phyloP scores from a whole-genome alignment of 2,329 filamentous ascomycete species.

The Ophiocordyceps camponoti-floridani region DNA sequence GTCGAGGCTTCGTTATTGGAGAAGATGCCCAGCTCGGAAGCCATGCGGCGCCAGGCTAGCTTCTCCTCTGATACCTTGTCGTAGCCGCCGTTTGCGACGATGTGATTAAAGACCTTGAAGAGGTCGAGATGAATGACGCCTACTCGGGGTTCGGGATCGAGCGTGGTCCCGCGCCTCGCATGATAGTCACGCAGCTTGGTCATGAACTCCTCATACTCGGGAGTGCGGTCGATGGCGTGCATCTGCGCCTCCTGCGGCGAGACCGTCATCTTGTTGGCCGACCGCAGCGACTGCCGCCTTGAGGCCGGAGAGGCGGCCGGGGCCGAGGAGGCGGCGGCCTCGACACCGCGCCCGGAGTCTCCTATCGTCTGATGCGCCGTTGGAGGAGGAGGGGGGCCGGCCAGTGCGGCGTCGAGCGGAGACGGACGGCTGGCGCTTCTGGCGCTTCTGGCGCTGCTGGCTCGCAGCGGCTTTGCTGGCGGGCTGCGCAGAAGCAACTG shows the following conservation, averaged over 20 bases:
- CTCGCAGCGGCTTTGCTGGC: too few species aligned
- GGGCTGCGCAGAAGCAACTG: too few species aligned
- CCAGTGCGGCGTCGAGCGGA: not conserved
- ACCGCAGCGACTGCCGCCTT: not conserved
- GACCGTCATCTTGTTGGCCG: slow-evolving; percentile 5
- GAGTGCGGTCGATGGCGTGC: slow-evolving; percentile 37
- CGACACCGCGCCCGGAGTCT: not conserved
- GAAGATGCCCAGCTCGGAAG: slow-evolving; percentile 56
- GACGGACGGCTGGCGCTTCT: too few species aligned
- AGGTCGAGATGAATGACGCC: slow-evolving; percentile 62
- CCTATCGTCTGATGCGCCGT: not conserved
- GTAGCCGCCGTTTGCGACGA: slow-evolving; percentile 65
- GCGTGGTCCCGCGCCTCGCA: slow-evolving; percentile 56
- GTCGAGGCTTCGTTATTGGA: slow-evolving; percentile 63
- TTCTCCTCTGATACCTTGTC: slow-evolving; percentile 72
- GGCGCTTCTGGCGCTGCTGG: too few species aligned
- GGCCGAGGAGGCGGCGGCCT: not conserved
- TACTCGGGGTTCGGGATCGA: slow-evolving; percentile 70
- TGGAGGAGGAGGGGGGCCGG: not conserved
- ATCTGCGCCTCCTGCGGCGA: slow-evolving; percentile 17
- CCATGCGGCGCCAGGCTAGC: slow-evolving; percentile 69
- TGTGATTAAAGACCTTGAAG: slow-evolving; percentile 58
- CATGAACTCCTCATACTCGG: slow-evolving; percentile 68
- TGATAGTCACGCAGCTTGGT: slow-evolving; percentile 56
- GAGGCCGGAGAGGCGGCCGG: not conserved